Evolutionary conservation across 768 basidiomycete species (phyloP).

Genomic region (Mycena polygramma): DNA sequence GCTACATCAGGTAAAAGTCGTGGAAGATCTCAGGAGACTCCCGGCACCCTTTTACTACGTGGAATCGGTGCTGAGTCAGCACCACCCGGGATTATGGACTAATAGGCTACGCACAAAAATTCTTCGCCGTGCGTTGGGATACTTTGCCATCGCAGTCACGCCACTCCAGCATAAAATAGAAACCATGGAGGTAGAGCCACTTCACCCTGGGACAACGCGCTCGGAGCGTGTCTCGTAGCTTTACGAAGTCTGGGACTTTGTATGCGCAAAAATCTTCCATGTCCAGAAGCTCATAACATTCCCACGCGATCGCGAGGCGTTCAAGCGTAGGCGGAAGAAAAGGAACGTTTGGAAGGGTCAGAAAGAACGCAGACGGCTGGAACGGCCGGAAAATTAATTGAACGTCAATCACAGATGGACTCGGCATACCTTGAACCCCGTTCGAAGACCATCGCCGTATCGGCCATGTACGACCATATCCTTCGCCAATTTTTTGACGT

Average conservation of each 20-base stretch:
- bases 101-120: background rate
- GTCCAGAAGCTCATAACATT: background rate
- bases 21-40: too few relatives aligned
- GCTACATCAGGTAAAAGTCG: too few relatives aligned
- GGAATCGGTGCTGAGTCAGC: too few relatives aligned
- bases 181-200: slow-evolving; percentile 3
- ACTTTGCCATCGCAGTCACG: background rate
- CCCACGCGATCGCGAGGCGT: slow-evolving; percentile 11
- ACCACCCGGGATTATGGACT: too few relatives aligned
- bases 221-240: slow-evolving; percentile 12
- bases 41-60: too few relatives aligned
- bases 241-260: slow-evolving; percentile 2
- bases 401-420: too few relatives aligned
- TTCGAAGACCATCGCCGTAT: background rate
- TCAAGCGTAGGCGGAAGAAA: slow-evolving; percentile 9
- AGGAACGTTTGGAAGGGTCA: background rate
- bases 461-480: background rate
- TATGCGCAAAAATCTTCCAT: background rate
- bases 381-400: too few relatives aligned
- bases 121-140: background rate
- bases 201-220: slow-evolving; percentile 12
- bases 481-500: background rate
- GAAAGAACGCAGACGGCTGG: slow-evolving; percentile 11
- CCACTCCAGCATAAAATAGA: slow-evolving; percentile 8
- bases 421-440: slow-evolving; percentile 5